Evolutionary conservation across 371 early-diverging fungal species (phyloP).

Genomic region (Mucor plumbeus): DNA sequence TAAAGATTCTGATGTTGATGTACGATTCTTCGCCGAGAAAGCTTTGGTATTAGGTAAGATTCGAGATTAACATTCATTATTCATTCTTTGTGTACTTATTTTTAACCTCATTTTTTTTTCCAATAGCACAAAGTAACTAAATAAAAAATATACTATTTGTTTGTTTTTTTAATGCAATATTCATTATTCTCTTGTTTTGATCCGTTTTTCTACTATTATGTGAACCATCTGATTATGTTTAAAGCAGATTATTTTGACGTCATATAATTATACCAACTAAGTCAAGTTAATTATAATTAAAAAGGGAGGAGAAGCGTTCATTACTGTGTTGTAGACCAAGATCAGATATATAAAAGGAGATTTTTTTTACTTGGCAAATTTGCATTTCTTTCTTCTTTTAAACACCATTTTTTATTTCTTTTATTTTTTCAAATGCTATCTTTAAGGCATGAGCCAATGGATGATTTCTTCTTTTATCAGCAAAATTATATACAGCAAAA

Average conservation of each 20-base stretch:
- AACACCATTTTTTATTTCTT: too few relatives aligned
- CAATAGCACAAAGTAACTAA: slow-evolving; percentile 8
- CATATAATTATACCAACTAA: not conserved
- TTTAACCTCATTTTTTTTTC: not conserved
- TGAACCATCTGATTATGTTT: not conserved
- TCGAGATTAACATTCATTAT: not conserved
- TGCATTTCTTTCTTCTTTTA: slow-evolving; percentile 8
- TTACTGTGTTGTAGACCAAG: not conserved
- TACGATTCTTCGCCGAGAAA: slow-evolving; percentile 88
- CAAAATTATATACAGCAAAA: not conserved
- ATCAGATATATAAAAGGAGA: slow-evolving; percentile 2
- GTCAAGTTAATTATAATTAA: not conserved
- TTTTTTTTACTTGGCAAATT: not conserved
- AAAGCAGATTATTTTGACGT: slow-evolving; percentile 7
- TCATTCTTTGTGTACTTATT: not conserved
- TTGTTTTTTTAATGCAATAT: not conserved
- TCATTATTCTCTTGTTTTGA: slow-evolving; percentile 4
- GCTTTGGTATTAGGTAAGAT: slow-evolving; percentile 67
- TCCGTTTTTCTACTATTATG: not conserved
- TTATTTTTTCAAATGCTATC: too few relatives aligned
- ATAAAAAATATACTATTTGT: not conserved
- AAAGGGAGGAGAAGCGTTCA: not conserved
- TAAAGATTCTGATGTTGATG: slow-evolving; percentile 92
- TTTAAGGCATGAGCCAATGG: slow-evolving; percentile 17
- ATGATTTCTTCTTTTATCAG: slow-evolving; percentile 14